phyloP scores from a whole-genome alignment of 805 yeast species.

The Ogataea allantospora region DNA sequence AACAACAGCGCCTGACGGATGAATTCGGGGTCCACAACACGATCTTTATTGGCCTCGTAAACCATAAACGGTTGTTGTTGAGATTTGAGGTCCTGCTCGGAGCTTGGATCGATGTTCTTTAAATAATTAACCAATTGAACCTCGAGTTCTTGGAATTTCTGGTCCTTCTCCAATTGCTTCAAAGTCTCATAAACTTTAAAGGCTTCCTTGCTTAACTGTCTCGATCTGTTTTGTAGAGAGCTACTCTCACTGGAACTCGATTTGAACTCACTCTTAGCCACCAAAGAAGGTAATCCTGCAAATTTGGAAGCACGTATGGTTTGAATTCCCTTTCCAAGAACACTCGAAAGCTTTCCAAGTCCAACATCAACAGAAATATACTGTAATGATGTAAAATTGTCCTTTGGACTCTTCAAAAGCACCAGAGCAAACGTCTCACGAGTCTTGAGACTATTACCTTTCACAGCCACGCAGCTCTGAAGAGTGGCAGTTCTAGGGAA shows the following conservation, averaged over 20 bases:
- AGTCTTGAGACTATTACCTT: conserved; percentile 43
- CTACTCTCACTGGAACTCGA: conserved; percentile 22
- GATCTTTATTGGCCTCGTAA: conserved; percentile 64
- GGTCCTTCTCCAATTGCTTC: conserved; percentile 19
- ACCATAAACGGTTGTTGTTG: conserved; percentile 38
- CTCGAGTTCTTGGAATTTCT: conserved; percentile 33
- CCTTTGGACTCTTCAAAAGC: conserved; percentile 40
- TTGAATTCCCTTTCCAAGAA: conserved; percentile 60
- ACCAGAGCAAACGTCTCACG: conserved; percentile 42
- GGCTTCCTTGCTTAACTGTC: conserved; percentile 24
- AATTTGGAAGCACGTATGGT: conserved; percentile 19
- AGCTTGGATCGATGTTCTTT: conserved; percentile 23
- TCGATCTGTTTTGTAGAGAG: conserved; percentile 26
- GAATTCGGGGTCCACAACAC: conserved; percentile 59
- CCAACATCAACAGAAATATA: conserved; percentile 59
- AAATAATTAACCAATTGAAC: conserved; percentile 29
- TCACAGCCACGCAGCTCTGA: conserved; percentile 36
- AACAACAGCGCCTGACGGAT: conserved; percentile 41
- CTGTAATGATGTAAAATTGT: conserved; percentile 43
- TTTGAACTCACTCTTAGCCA: conserved; percentile 21
- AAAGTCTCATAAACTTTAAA: conserved; percentile 31
- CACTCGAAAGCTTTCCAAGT: conserved; percentile 62
- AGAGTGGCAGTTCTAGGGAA: conserved; percentile 30
- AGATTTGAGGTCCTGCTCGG: conserved; percentile 20
- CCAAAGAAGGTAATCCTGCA: conserved; percentile 24